phyloP scores from a whole-genome alignment of 495 filamentous ascomycete genomes.

The Cercophora scortea region DNA sequence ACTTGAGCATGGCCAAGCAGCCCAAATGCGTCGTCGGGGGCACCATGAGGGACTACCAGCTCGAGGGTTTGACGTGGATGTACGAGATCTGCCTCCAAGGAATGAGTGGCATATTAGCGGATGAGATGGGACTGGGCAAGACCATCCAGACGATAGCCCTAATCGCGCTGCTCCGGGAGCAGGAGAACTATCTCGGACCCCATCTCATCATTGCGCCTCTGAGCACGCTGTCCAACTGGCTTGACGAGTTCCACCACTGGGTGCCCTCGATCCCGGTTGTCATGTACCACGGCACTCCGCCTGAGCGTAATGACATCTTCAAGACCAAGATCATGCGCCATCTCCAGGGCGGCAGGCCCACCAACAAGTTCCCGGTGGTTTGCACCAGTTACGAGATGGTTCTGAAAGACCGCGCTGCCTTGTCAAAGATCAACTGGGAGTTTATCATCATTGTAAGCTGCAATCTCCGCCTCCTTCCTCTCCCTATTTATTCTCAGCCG shows the following conservation, averaged over 20 bases:
- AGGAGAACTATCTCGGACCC: conserved; percentile 70
- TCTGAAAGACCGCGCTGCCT: conserved; percentile 74
- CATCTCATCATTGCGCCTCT: conserved; percentile 86
- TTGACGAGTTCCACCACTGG: conserved; percentile 90
- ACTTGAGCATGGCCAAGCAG: conserved; percentile 73
- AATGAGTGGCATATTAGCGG: conserved; percentile 87
- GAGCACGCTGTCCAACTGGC: conserved; percentile 91
- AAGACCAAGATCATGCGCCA: conserved; percentile 54
- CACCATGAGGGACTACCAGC: conserved; percentile 86
- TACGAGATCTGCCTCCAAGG: conserved; percentile 77
- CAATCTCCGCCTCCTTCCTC: conserved; percentile 1
- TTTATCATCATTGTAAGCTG: conserved; percentile 83
- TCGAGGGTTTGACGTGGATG: conserved; percentile 93
- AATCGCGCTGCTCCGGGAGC: conserved; percentile 80
- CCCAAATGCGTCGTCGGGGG: conserved; percentile 79
- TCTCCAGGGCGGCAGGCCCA: conserved; percentile 34
- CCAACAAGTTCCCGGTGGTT: conserved; percentile 72
- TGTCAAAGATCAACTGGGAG: conserved; percentile 82
- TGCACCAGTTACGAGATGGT: conserved; percentile 95
- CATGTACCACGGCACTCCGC: conserved; percentile 79
- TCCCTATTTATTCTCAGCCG: not conserved
- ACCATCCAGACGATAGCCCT: conserved; percentile 91
- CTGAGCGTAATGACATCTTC: conserved; percentile 65
- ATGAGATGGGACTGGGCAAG: conserved; percentile 95
- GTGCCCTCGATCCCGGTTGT: conserved; percentile 78